Evolutionary conservation across 2,329 filamentous ascomycete species (phyloP).

Genomic region (Metarhizium humberi): DNA sequence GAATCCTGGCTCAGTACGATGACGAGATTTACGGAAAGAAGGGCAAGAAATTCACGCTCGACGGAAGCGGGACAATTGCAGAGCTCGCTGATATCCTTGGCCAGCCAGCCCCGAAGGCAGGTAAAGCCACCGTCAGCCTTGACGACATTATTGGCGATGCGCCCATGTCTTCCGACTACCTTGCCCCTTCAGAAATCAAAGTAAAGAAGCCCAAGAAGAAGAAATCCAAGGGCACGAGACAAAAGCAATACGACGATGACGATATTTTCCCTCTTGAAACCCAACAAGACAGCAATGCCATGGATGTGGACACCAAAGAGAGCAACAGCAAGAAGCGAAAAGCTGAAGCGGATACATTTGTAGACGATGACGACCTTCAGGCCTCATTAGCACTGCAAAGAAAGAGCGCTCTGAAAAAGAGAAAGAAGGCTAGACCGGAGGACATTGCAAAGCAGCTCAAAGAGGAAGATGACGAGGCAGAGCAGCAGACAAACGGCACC

Average conservation of each 20-base stretch:
- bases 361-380: slow-evolving; percentile 90
- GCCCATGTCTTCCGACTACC: slow-evolving; percentile 65
- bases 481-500: slow-evolving; percentile 32
- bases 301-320: slow-evolving; percentile 66
- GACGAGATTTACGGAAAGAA: slow-evolving; percentile 92
- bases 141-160: slow-evolving; percentile 57
- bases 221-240: slow-evolving; percentile 67
- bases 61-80: slow-evolving; percentile 61
- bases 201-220: slow-evolving; percentile 95
- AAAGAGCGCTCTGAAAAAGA: slow-evolving; percentile 77
- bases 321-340: slow-evolving; percentile 50
- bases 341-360: slow-evolving; percentile 58
- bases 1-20: slow-evolving; percentile 83
- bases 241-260: slow-evolving; percentile 57
- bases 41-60: slow-evolving; percentile 76
- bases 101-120: slow-evolving; percentile 42
- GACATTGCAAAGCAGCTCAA: slow-evolving; percentile 78
- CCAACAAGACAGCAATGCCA: slow-evolving; percentile 38
- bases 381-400: slow-evolving; percentile 76
- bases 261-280: slow-evolving; percentile 42
- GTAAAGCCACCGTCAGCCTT: slow-evolving; percentile 66
- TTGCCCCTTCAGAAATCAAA: slow-evolving; percentile 79
- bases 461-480: slow-evolving; percentile 46
- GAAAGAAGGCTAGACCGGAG: slow-evolving; percentile 77
- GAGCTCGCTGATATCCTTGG: slow-evolving; percentile 50